Conservation (phyloP, 2,329 filamentous ascomycete species). For the Aspergillus thermomutatus region DNA sequence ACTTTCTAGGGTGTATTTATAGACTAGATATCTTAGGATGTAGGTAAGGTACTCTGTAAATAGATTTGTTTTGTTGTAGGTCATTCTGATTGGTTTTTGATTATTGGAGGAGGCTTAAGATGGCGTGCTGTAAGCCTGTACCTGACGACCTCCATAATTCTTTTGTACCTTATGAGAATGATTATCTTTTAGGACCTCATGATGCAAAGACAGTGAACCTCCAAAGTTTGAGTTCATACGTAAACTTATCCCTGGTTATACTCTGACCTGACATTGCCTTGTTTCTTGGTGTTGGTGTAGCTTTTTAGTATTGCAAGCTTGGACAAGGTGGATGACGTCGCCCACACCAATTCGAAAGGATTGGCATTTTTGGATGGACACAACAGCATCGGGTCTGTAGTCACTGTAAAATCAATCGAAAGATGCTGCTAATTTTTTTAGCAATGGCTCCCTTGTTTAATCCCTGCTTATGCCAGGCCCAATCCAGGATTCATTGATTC, state of each 20-base stretch:
- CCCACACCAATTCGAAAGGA: background rate
- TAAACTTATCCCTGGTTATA: background rate
- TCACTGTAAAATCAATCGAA: background rate
- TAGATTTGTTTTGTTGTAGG: background rate
- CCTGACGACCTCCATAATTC: background rate
- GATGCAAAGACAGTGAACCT: background rate
- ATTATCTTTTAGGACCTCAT: background rate
- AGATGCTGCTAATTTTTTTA: background rate
- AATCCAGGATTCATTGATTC: background rate
- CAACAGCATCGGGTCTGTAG: background rate
- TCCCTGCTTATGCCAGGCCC: background rate
- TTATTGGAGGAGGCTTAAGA: background rate
- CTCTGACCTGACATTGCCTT: background rate
- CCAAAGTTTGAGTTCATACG: background rate
- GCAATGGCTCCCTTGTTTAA: background rate
- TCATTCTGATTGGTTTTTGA: background rate
- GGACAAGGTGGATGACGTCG: background rate
- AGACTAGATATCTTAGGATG: background rate
- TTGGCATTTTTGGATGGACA: background rate
- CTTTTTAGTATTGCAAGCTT: background rate
- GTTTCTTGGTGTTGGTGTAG: background rate
- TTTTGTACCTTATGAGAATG: background rate
- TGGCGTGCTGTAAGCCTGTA: background rate
- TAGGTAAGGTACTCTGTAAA: background rate
- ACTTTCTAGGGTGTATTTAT: background rate